Percentiles rank a stretch among this genome's conserved stretches.
Conservation (phyloP, 1,284 basidiomycete genomes). For the Boletellus sp. region DNA sequence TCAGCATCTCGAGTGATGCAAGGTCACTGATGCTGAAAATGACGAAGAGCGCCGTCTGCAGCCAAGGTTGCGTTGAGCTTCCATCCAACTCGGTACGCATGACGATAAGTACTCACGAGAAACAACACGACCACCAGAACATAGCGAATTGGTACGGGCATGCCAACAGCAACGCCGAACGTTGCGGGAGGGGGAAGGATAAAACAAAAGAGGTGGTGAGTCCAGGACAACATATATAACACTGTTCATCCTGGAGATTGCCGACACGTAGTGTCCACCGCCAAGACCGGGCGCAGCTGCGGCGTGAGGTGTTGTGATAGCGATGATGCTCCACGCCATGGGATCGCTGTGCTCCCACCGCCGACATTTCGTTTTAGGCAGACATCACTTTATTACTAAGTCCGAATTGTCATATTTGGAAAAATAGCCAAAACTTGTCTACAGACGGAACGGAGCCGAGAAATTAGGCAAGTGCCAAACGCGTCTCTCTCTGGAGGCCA, state of each 20-base stretch:
- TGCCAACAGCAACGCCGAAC: slow-evolving; percentile 1
- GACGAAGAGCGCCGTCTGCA: slow-evolving; percentile 17
- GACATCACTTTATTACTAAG: too few species aligned
- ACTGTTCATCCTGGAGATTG: background rate
- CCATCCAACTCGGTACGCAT: background rate
- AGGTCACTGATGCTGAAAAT: slow-evolving; percentile 1
- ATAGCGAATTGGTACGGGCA: slow-evolving; percentile 24
- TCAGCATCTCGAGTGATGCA: slow-evolving; percentile 2
- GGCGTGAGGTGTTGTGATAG: background rate
- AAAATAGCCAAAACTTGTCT: too few species aligned
- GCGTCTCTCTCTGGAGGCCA: too few species aligned
- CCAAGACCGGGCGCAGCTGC: background rate
- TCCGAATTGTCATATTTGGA: too few species aligned
- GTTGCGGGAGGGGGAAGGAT: background rate
- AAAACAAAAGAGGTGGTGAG: background rate
- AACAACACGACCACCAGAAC: slow-evolving; percentile 17
- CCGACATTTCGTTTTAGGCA: too few species aligned
- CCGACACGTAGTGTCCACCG: background rate
- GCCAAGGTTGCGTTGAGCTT: background rate
- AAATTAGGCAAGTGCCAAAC: too few species aligned
- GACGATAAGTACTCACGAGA: slow-evolving; percentile 20
- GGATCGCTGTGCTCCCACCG: too few species aligned
- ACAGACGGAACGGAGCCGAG: too few species aligned
- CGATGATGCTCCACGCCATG: background rate
- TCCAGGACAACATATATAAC: slow-evolving; percentile 12